Evolutionary conservation across 2,329 filamentous ascomycete species (phyloP).

Genomic region (Myriosclerotinia duriaeana): DNA sequence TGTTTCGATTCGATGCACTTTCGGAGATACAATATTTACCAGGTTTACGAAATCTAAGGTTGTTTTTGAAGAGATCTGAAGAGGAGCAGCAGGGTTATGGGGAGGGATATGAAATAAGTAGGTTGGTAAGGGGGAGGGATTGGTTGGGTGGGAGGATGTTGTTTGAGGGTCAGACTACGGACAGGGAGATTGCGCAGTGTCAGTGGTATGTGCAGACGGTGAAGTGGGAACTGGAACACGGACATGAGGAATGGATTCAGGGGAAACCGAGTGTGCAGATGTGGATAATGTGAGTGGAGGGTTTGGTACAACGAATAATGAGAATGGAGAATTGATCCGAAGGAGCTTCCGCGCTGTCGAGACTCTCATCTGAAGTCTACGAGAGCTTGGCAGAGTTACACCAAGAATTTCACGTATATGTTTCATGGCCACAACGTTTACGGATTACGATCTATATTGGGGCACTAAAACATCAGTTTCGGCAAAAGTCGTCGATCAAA

Average conservation of each 20-base stretch:
- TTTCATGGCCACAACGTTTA: neutral
- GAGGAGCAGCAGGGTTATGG: conserved; percentile 8
- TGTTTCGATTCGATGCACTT: conserved; percentile 24
- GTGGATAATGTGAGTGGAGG: conserved; percentile 21
- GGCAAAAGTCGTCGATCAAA: neutral
- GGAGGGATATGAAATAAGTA: conserved; percentile 3
- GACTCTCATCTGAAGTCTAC: neutral
- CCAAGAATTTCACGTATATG: neutral
- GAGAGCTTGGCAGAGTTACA: neutral
- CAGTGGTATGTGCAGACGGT: conserved; percentile 23
- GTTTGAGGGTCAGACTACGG: conserved; percentile 12
- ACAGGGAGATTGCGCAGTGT: conserved; percentile 20
- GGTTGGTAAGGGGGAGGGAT: neutral
- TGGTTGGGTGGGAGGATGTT: conserved; percentile 9
- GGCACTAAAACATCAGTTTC: neutral
- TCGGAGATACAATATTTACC: conserved; percentile 22
- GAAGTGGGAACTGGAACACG: conserved; percentile 24
- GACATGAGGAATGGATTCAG: conserved; percentile 3
- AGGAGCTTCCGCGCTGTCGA: neutral
- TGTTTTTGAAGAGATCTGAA: conserved; percentile 19
- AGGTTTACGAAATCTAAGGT: conserved; percentile 21
- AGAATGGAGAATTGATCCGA: neutral
- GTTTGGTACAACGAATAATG: neutral
- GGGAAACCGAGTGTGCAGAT: conserved; percentile 25
- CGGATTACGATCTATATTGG: neutral